phyloP scores from a whole-genome alignment of 768 basidiomycete genomes.

The Mycena olivaceomarginata region DNA sequence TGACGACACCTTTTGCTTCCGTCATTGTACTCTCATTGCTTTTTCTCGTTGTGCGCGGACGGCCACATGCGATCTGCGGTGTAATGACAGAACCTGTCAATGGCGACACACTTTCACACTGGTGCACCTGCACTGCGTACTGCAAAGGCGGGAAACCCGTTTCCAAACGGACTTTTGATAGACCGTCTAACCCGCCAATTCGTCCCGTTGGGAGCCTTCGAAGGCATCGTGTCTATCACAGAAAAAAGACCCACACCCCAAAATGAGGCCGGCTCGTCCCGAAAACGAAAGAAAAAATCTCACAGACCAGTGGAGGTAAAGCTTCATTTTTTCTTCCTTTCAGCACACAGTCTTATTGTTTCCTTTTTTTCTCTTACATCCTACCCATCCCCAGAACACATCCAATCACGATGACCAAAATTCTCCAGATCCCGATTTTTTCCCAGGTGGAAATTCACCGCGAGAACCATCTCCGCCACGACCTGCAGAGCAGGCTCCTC shows the following conservation, averaged over 20 bases:
- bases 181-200: neutral
- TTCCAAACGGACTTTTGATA: neutral
- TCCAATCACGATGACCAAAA: neutral
- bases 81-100: neutral
- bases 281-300: neutral
- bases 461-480: conserved; percentile 4
- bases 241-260: neutral
- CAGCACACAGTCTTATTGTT: no score
- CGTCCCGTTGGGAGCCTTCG: neutral
- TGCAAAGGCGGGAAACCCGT: neutral
- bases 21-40: neutral
- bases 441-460: neutral
- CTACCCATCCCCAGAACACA: neutral
- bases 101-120: neutral
- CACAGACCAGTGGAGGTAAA: neutral
- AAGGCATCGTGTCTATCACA: neutral
- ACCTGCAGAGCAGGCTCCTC: neutral
- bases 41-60: neutral
- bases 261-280: neutral
- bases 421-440: neutral
- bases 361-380: neutral
- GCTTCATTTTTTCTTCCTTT: neutral
- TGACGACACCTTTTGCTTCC: neutral
- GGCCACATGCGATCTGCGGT: neutral
- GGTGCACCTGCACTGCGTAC: neutral